Base-by-base conservation (phyloP, 2,329 filamentous ascomycete genomes). In the Aspergillus ochraceoroseus region DNA sequence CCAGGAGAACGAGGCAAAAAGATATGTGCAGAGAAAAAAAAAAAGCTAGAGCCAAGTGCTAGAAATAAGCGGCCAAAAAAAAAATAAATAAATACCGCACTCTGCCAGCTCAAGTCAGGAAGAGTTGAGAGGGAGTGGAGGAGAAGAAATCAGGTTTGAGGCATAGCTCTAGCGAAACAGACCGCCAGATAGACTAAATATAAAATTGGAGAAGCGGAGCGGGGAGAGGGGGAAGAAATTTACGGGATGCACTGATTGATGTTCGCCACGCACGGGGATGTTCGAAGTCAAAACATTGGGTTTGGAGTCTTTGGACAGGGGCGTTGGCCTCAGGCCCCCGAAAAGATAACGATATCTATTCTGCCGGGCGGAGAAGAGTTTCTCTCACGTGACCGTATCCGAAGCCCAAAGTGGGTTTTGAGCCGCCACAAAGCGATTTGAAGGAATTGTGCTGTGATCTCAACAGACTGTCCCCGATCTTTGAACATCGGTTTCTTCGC, bases 381-480 rank as follows among this genome's bases (percentile, higher is more conserved):
- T 17, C n/a, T 8, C 8, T 25, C 46, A 49, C 51, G 43, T 49
- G 43, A 51, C 31, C 11, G 11, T 8, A 15, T 5, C 17, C 27
- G 32, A 49, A 44, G 42, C 48, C 45, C 43, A 51, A 58, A 60
- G 61, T 63, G 61, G 61, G 59, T 63, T 64, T 64, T 63, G 59
- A 56, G 55, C 59, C 58, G 58, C 58, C 60, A 63, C 60, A 62
- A 63, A 58, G 57, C 43, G 57, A 61, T 56, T 59, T 58, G 49
- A 56, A 58, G 32, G 34, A 38, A 44, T 55, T 59, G 53, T 57
- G 55, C 52, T 52, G 47, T 43, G 46, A 48, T 51, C 49, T 32
- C 45, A 44, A 48, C 47, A 48, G 52, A 49, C 49, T 48, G 43
- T 41, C 43, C 46, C 27, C 34, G 31, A 35, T 40, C 41, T 40